Evolutionary conservation across 306 rosid genomes (phyloP), one percentile per base, ranked within the genome.

Genomic region (Cercis canadensis): DNA sequence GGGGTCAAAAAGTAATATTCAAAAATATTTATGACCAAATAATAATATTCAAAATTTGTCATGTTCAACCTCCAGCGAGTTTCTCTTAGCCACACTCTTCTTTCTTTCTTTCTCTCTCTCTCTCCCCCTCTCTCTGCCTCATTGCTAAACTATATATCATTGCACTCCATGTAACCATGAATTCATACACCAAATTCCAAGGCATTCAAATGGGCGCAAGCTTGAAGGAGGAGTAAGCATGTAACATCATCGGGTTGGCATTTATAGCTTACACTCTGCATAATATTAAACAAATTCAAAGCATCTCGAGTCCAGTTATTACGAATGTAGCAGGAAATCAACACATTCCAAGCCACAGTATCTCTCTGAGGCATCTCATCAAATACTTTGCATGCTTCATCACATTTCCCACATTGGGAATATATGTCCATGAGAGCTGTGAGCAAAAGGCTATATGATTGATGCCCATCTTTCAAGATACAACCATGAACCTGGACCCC

Each of bases 341-440:
- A 70, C 19, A 92, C 98, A 50, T 92, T 92, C 98, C 98, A 92
- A 75, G 96, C 84, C 50, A 93, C 86, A 11, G 87, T 81, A 61
- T 90, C 97, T 73, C 79, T 90, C 0, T 33, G 82, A 65, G 84
- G 75, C 62, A 87, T 87, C 56, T 90, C 97, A 57, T 86, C 98
- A 51, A 93, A 93, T 85, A 93, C 32, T 31, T 76, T 85, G 29
- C 81, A 80, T 11, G 98, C 98, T 29, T 84, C 96, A 33, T 49
- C 72, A 31, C 62, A 51, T 58, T 66, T 70, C 43, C 61, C 82
- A 18, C 92, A 86, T 4, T 64, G 75, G 2, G 98, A 85, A 58
- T 93, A 90, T 78, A 93, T 44, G 12, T 81, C 87, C 90, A 87
- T 85, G 77, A 93, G 33, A 6, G 87, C 57, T 1, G 94, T 90